Evolutionary conservation across 768 basidiomycete species (phyloP).

Genomic region (Boletus bicolor): DNA sequence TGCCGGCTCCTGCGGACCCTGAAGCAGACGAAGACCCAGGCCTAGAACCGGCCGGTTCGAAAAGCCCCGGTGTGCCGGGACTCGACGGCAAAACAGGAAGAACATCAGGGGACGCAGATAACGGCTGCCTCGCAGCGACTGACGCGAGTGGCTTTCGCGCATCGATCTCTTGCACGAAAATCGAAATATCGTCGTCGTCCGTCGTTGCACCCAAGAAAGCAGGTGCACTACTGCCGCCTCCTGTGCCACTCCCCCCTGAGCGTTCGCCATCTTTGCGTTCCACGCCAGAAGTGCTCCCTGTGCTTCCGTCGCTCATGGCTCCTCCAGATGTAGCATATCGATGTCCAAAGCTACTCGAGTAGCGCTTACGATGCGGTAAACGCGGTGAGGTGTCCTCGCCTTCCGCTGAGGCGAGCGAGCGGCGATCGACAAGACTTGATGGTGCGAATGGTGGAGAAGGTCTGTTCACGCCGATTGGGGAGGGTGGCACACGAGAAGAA

Average conservation of each 20-base stretch:
- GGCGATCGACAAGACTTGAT: conserved; percentile 41
- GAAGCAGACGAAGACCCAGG: conserved; percentile 1
- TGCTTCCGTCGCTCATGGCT: conserved; percentile 37
- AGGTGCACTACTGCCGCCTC: conserved; percentile 22
- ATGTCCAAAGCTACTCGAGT: conserved; percentile 77
- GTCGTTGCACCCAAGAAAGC: conserved; percentile 48
- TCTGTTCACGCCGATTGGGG: conserved; percentile 35
- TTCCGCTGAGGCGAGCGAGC: conserved; percentile 36
- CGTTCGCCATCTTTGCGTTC: conserved; percentile 25
- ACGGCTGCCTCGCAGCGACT: conserved; percentile 15
- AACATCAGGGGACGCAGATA: neutral
- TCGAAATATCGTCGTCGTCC: conserved; percentile 76
- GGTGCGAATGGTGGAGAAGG: conserved; percentile 42
- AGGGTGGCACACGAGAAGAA: conserved; percentile 41
- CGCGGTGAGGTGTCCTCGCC: conserved; percentile 33
- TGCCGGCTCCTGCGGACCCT: neutral
- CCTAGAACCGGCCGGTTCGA: conserved; percentile 1
- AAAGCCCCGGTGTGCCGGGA: neutral
- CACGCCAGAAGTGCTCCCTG: conserved; percentile 13
- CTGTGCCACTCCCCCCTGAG: conserved; percentile 20
- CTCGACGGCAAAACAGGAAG: conserved; percentile 1
- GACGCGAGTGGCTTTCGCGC: conserved; percentile 55
- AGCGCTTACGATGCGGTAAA: conserved; percentile 49
- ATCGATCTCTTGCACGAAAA: conserved; percentile 77
- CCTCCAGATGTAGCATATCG: conserved; percentile 50